Conservation (phyloP, 768 basidiomycete genomes). For the Postia placenta region DNA sequence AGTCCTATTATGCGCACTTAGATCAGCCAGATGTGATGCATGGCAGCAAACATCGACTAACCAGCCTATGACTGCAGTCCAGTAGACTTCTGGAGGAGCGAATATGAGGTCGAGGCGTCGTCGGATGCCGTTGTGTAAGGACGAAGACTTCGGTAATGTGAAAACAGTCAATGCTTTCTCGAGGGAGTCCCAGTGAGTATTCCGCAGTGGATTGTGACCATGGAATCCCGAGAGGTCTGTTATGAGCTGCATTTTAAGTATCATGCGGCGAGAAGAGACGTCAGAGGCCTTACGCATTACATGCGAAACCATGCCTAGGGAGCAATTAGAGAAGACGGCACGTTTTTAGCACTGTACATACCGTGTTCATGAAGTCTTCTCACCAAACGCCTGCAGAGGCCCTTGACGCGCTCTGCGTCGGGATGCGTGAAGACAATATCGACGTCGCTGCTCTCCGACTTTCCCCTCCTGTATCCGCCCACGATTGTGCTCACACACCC, state of each 20-base stretch:
- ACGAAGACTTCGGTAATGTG: constrained; percentile 41
- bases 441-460: constrained; percentile 74
- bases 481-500: constrained; percentile 73
- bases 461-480: constrained; percentile 87
- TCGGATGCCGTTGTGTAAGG: constrained; percentile 35
- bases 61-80: constrained; percentile 91
- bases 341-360: constrained; percentile 22
- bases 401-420: constrained; percentile 47
- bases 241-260: not conserved
- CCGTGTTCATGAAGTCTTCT: constrained; percentile 51
- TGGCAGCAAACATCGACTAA: constrained; percentile 22
- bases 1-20: constrained; percentile 41
- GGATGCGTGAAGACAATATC: constrained; percentile 86
- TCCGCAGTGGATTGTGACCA: constrained; percentile 44
- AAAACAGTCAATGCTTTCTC: constrained; percentile 86
- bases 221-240: constrained; percentile 60
- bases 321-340: not conserved
- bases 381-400: constrained; percentile 56
- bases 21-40: not conserved
- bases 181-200: constrained; percentile 69
- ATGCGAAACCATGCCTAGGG: constrained; percentile 66
- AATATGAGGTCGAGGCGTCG: constrained; percentile 84
- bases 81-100: constrained; percentile 69
- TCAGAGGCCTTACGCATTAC: constrained; percentile 61
- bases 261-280: not conserved